phyloP scores from a whole-genome alignment of 169 alveolate genomes.

The Eimeria sp. region DNA sequence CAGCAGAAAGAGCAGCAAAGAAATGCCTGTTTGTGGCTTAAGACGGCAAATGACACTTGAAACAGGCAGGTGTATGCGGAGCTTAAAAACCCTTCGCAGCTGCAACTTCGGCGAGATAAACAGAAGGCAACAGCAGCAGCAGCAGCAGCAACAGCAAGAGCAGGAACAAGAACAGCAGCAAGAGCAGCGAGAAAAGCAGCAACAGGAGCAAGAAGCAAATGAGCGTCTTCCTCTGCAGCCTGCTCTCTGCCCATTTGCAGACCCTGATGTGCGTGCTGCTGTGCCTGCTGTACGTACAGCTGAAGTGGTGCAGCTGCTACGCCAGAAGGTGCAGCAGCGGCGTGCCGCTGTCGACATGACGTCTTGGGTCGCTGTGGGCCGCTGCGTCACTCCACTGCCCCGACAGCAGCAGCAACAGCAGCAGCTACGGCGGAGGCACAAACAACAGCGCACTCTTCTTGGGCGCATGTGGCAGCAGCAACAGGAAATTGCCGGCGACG shows the following conservation, averaged over 20 bases:
- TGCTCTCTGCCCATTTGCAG: constrained; percentile 61
- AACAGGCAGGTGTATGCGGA: not conserved
- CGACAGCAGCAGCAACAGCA: constrained; percentile 72
- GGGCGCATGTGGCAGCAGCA: constrained; percentile 10
- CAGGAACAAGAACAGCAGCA: not conserved
- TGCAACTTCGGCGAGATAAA: not conserved
- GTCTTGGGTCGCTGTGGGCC: constrained; percentile 57
- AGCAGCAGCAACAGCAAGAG: constrained; percentile 49
- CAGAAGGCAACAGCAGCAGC: constrained; percentile 50
- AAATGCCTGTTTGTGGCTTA: not conserved
- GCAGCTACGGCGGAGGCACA: not conserved
- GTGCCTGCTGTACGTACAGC: constrained; percentile 22
- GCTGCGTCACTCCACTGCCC: constrained; percentile 32
- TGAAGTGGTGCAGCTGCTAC: constrained; percentile 32
- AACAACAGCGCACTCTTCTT: not conserved
- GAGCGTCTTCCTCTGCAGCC: constrained; percentile 1
- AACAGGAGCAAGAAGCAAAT: not conserved
- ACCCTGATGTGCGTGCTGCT: constrained; percentile 54
- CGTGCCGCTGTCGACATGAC: constrained; percentile 45
- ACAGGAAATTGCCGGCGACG: not conserved
- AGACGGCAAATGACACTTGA: not conserved
- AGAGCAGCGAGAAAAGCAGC: constrained; percentile 44
- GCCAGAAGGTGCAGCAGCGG: constrained; percentile 43
- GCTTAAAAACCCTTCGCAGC: not conserved
- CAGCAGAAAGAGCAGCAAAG: constrained; percentile 10